Conservation (phyloP, 495 filamentous ascomycete genomes). For the Lasiosphaeriaceae sp. region DNA sequence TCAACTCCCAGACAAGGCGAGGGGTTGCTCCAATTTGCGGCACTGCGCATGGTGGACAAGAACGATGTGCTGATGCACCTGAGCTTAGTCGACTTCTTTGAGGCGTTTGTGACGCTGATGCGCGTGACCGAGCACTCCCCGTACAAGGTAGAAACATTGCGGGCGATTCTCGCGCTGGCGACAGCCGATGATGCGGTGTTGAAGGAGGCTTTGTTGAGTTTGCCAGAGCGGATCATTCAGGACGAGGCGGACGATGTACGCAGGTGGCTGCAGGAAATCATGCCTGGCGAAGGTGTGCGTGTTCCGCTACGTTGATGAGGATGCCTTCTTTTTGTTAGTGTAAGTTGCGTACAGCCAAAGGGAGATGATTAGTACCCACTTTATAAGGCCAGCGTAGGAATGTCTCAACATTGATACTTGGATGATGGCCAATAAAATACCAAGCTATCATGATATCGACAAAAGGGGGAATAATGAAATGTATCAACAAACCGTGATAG, state of each 20-base stretch:
- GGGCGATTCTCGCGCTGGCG: conserved; percentile 35
- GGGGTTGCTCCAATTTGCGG: conserved; percentile 72
- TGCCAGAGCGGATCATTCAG: conserved; percentile 41
- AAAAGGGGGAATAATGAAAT: too few species aligned
- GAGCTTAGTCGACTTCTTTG: conserved; percentile 71
- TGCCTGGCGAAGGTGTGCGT: conserved; percentile 18
- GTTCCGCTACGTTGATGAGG: conserved; percentile 19
- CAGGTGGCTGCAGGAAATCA: conserved; percentile 35
- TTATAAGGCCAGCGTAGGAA: too few species aligned
- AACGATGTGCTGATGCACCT: conserved; percentile 77
- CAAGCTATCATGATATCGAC: too few species aligned
- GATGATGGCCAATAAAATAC: too few species aligned
- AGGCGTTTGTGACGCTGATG: conserved; percentile 56
- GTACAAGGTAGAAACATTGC: conserved; percentile 38
- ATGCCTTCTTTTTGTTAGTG: not conserved
- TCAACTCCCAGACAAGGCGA: conserved; percentile 14
- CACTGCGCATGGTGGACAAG: conserved; percentile 68
- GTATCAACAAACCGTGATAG: too few species aligned
- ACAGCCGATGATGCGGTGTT: conserved; percentile 35
- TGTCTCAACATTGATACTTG: too few species aligned
- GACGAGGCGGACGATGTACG: conserved; percentile 40
- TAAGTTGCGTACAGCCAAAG: too few species aligned
- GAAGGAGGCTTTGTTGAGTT: conserved; percentile 34
- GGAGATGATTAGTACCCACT: too few species aligned
- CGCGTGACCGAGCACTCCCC: conserved; percentile 39